Evolutionary conservation across 768 basidiomycete genomes (phyloP), one percentile per base, ranked within the genome.

Genomic region (Clitopilus hobsonii): DNA sequence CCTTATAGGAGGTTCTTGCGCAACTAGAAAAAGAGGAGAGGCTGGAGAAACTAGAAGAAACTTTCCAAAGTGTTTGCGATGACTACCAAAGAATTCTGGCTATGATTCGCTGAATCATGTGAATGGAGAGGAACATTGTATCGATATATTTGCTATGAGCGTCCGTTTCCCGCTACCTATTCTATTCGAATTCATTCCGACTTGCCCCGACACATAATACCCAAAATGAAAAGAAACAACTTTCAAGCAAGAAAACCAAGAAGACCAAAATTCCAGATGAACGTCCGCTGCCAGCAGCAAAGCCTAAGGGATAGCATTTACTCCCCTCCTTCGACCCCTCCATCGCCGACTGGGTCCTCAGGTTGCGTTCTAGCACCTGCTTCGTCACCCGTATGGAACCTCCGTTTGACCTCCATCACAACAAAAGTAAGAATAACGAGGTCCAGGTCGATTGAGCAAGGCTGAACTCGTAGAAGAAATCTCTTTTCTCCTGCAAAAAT

Each of bases 21-120:
- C 94, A 95, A 64, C 74, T 98, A 55, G 91, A 95, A 55, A 88
- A 89, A 59, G 77, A 87, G 53, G 96, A 98, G 64, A 80, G 94
- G 24, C 78, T 91, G 53, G 85, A 91, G 56, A 96, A 94, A 67
- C 74, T 99, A 41, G 88, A 94, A 69, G 92, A 95, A 72, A 98
- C 96, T 5, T 99, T 91, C 72, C 85, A 89, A 63, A 86, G 77
- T 56, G 93, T 98, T 10, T 75, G 77, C 41, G 85, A 91, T 41
- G 94, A 94, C 67, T 99, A 99, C 62, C 74, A 77, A 63, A 80
- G 94, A 47, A 86, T 98, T 65, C 71, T 97, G 38, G 79, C 74
- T 6, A 73, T 80, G 69, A 69, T 86, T 50, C 65, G 60, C 18
- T 74, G 61, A 70, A 7, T 20, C 10, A 45, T 20, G 2, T 23